phyloP scores from a whole-genome alignment of 176 grass and related monocot genomes.

The Phoenix dactylifera region DNA sequence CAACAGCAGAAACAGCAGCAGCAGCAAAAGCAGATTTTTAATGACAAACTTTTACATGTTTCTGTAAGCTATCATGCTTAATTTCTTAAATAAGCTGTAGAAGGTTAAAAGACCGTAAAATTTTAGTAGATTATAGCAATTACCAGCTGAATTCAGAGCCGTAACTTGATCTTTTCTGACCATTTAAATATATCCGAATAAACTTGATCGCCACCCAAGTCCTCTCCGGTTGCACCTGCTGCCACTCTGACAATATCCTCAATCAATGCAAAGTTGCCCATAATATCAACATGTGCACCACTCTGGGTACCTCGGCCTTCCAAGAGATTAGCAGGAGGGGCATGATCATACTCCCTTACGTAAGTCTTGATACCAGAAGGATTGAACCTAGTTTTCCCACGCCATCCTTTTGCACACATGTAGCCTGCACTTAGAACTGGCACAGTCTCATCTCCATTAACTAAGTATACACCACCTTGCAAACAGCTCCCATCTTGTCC shows the following conservation, averaged over 20 bases:
- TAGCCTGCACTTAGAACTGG: constrained; percentile 80
- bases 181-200: constrained; percentile 92
- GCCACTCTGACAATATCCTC: constrained; percentile 94
- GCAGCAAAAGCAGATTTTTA: too few relatives aligned
- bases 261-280: constrained; percentile 94
- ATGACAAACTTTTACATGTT: too few relatives aligned
- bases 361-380: constrained; percentile 79
- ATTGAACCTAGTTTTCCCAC: constrained; percentile 89
- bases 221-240: constrained; percentile 71
- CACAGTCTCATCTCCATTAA: constrained; percentile 90
- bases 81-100: too few relatives aligned
- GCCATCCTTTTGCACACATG: constrained; percentile 96
- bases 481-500: constrained; percentile 62
- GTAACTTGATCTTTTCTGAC: constrained; percentile 75
- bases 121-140: not conserved
- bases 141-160: constrained; percentile 26
- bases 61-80: too few relatives aligned
- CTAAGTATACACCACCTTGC: constrained; percentile 72
- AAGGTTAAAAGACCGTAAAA: too few relatives aligned
- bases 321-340: constrained; percentile 69
- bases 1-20: too few relatives aligned
- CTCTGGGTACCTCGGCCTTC: constrained; percentile 95
- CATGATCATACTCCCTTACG: constrained; percentile 72
- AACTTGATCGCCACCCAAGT: constrained; percentile 73
- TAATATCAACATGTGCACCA: constrained; percentile 94